Base-by-base conservation (phyloP, 2,329 filamentous ascomycete species). In the Pezicula carpinea region DNA sequence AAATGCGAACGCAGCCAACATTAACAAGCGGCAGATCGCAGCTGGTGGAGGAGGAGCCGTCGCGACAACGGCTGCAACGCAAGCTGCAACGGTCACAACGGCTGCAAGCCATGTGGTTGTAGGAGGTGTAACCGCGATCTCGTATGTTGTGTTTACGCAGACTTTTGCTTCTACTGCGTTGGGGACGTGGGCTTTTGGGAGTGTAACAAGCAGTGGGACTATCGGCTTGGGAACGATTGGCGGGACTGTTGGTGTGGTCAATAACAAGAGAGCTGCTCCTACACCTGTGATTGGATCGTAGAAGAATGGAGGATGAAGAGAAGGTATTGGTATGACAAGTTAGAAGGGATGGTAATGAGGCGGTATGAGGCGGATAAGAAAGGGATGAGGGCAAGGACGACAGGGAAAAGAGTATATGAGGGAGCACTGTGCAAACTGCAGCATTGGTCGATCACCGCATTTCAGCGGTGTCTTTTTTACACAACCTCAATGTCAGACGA, bases 121-220 rank as follows among this genome's bases (percentile, higher is more conserved):
- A 4, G 46, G 50, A n/a, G 53, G 53, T 17, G 46, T 43, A 1
- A 57, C 54, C 17, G 53, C 50, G 8, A 53, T 51, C 11, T 47
- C 46, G 4, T 54, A 50, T 36, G 35, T 50, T 6, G n/a, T 48
- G 0, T 57, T 57, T 18, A 61, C 59, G 17, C 55, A 60, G 48
- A 61, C 58, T 2, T 63, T 63, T 53, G 60, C 59, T 6, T 41
- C 46, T 4, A 63, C 60, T 18, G 55, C 60, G 5, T 42, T 63
- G 43, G 60, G 59, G 5, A 56, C 51, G 14, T 63, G 60, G 60
- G 51, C 47, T 13, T 36, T 63, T 14, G 59, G 58, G 2, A 23
- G 57, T 43, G 59, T 56, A 35, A 58, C 59, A 1, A 19, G 26
- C 13, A 48, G 46, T 29, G 60, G 60, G 0, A 55, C 17, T 18